These are phyloP conservation scores for Pestalotiopsis sp. DNA, from an alignment of 2,329 filamentous ascomycete genomes.

Conservation along the genomic window DNA sequence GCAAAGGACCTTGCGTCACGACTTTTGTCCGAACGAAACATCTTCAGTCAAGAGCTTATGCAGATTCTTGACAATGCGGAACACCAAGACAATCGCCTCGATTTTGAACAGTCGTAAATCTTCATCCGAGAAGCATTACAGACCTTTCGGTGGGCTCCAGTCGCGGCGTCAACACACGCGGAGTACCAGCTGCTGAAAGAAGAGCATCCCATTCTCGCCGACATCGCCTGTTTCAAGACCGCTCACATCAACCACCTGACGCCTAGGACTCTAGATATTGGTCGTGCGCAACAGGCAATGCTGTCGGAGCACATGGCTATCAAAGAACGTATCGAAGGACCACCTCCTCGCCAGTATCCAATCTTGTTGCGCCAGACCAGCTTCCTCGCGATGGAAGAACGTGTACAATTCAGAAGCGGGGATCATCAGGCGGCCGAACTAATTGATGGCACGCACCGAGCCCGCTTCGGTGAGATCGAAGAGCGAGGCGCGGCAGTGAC, in stretches of 20 bases:
- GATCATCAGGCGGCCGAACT: constrained; percentile 3
- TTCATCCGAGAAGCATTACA: constrained; percentile 46
- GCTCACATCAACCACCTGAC: constrained; percentile 58
- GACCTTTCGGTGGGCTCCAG: constrained; percentile 49
- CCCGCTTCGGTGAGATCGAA: constrained; percentile 55
- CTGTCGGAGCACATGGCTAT: constrained; percentile 37
- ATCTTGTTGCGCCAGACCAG: constrained; percentile 56
- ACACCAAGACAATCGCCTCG: constrained; percentile 25
- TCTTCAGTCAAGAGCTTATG: constrained; percentile 42
- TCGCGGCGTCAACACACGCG: constrained; percentile 38
- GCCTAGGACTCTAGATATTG: constrained; percentile 51
- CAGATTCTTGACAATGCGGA: constrained; percentile 38
- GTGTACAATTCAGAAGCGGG: constrained; percentile 37
- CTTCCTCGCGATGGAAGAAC: constrained; percentile 52
- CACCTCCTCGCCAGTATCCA: constrained; percentile 42
- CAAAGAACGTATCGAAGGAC: constrained; percentile 54
- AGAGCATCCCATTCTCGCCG: constrained; percentile 47
- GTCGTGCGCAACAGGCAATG: constrained; percentile 46
- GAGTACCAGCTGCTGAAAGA: constrained; percentile 43
- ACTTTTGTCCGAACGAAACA: constrained; percentile 37
- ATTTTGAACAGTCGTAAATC: too few relatives aligned
- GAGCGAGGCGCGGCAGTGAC: constrained; percentile 54
- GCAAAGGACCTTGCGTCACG: constrained; percentile 32
- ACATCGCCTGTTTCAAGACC: constrained; percentile 34
- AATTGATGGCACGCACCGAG: constrained; percentile 43